These are phyloP conservation scores for Physcia stellaris DNA, from an alignment of 495 filamentous ascomycete genomes.

Conservation along the genomic window DNA sequence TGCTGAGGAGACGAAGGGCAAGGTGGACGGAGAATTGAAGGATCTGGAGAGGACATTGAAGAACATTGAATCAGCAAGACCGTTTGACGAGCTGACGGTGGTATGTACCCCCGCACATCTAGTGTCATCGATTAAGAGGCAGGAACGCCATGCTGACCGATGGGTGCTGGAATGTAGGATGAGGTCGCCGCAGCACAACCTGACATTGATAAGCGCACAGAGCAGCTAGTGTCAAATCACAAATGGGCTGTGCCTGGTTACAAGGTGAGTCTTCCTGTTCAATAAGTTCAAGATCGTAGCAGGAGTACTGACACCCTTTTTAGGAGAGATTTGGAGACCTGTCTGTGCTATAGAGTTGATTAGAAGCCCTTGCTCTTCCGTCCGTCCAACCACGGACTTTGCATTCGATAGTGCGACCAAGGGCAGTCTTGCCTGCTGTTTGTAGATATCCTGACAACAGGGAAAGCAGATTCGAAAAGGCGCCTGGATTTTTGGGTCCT, in stretches of 20 bases:
- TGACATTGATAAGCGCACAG: conserved; percentile 89
- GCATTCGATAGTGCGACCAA: too few species aligned
- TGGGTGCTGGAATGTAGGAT: conserved; percentile 45
- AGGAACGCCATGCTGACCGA: too few species aligned
- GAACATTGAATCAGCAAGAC: conserved; percentile 93
- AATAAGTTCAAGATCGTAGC: background rate
- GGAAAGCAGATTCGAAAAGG: too few species aligned
- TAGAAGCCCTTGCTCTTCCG: too few species aligned
- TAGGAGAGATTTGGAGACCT: conserved; percentile 98
- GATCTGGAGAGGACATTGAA: conserved; percentile 85
- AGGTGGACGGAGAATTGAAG: conserved; percentile 83
- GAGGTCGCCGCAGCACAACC: conserved; percentile 86
- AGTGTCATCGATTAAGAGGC: too few species aligned
- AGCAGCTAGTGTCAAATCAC: conserved; percentile 86
- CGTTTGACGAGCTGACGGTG: conserved; percentile 95
- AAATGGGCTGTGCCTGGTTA: conserved; percentile 96
- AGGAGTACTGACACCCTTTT: conserved; percentile 2
- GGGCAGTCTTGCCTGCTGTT: too few species aligned
- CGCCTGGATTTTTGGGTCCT: too few species aligned
- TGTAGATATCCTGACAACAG: too few species aligned
- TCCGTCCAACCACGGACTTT: too few species aligned
- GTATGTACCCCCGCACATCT: conserved; percentile 45
- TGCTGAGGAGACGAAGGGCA: conserved; percentile 86
- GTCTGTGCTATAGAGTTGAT: conserved; percentile 72
- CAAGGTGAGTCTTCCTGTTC: conserved; percentile 54